These are phyloP conservation scores for Exidia glandulosa DNA, from an alignment of 768 basidiomycete genomes.

Conservation along the genomic window DNA sequence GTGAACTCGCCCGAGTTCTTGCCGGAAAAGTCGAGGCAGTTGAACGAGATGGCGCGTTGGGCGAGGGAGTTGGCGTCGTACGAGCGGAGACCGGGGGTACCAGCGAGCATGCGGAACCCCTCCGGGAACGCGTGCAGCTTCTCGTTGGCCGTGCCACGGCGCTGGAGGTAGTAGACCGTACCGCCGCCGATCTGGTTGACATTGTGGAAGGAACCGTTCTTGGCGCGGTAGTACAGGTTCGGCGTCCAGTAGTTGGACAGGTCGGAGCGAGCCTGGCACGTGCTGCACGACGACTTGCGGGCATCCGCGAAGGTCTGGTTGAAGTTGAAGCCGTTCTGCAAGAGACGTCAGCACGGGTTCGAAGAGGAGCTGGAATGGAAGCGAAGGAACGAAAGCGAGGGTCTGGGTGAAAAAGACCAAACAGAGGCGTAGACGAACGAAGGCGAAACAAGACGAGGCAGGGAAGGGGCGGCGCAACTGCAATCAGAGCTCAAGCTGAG, in stretches of 20 bases:
- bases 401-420: background rate
- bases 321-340: constrained; percentile 1
- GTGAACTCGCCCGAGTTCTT: constrained; percentile 8
- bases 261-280: constrained; percentile 3
- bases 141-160: background rate
- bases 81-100: constrained; percentile 34
- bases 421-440: background rate
- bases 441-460: background rate
- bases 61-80: constrained; percentile 31
- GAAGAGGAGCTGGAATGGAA: background rate
- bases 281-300: constrained; percentile 1
- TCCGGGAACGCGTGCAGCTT: constrained; percentile 1
- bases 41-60: constrained; percentile 27
- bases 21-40: constrained; percentile 30
- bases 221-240: constrained; percentile 1
- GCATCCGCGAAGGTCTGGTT: constrained; percentile 1
- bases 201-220: constrained; percentile 3
- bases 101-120: constrained; percentile 28
- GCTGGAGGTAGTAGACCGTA: constrained; percentile 6
- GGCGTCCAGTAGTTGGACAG: constrained; percentile 3
- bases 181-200: constrained; percentile 5
- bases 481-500: too few relatives aligned
- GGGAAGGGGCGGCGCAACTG: too few relatives aligned
- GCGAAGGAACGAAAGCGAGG: too few relatives aligned
- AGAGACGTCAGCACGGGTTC: background rate